phyloP scores from a whole-genome alignment of 352 stramenopile species.

The Plasmopara muralis region DNA sequence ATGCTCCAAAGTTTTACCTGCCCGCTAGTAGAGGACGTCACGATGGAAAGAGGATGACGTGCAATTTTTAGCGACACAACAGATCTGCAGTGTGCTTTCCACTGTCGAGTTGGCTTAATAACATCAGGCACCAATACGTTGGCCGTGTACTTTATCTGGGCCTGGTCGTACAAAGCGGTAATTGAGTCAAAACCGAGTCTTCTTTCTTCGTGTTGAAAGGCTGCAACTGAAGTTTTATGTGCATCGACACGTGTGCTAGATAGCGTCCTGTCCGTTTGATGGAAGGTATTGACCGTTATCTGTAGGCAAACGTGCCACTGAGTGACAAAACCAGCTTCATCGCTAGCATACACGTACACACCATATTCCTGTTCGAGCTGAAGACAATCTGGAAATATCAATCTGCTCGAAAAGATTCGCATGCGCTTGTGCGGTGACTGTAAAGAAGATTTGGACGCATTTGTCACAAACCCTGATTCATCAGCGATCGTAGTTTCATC shows the following conservation, averaged over 20 bases:
- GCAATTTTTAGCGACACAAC: no score
- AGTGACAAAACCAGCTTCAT: conserved; percentile 39
- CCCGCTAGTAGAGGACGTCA: no score
- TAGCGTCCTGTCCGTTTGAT: not conserved
- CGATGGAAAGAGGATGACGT: no score
- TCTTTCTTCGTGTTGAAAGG: no score
- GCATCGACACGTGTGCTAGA: no score
- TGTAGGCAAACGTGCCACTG: conserved; percentile 29
- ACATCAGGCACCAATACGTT: no score
- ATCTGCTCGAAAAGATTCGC: conserved; percentile 11
- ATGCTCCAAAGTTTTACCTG: no score
- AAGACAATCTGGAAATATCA: conserved; percentile 27
- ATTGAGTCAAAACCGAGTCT: conserved; percentile 34
- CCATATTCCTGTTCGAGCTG: conserved; percentile 17
- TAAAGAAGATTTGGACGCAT: no score
- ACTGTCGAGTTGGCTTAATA: no score
- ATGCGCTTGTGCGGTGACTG: conserved; percentile 8
- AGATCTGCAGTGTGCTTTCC: no score
- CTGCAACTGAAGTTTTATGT: no score
- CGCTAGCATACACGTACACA: conserved; percentile 34
- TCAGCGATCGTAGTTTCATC: not conserved
- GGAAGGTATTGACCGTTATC: conserved; percentile 12
- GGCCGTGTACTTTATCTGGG: conserved; percentile 5
- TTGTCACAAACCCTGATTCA: not conserved
- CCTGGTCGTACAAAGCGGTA: conserved; percentile 40